Percentiles rank a stretch among this genome's conserved stretches.
Conservation (phyloP, 2,329 filamentous ascomycete species). For the Ophiostoma himal-ulmi region DNA sequence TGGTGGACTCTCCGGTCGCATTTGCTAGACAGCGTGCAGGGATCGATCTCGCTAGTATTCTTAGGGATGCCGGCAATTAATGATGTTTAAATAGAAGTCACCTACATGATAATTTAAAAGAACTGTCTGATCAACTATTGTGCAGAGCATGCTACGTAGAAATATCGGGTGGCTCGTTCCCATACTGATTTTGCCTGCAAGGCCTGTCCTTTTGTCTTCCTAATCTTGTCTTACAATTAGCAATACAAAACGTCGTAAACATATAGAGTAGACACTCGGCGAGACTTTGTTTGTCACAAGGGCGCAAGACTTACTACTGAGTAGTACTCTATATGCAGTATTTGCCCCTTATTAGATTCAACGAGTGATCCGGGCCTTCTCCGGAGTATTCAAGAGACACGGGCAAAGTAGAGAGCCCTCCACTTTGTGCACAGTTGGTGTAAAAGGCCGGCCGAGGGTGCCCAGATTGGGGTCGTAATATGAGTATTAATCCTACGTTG, state of each 20-base stretch:
- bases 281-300: not conserved
- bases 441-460: not conserved
- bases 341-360: not conserved
- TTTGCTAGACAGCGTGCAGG: not conserved
- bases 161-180: not conserved
- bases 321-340: not conserved
- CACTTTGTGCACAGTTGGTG: not conserved
- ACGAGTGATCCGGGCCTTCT: slow-evolving; percentile 19
- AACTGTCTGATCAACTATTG: not conserved
- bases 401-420: not conserved
- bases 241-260: not conserved
- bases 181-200: not conserved
- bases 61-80: not conserved
- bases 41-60: slow-evolving; percentile 6
- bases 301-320: not conserved
- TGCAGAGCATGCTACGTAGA: not conserved
- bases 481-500: slow-evolving; percentile 1
- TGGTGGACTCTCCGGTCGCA: not conserved
- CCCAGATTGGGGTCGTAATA: not conserved
- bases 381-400: slow-evolving; percentile 10
- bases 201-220: not conserved
- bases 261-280: not conserved
- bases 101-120: not conserved
- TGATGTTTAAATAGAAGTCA: not conserved
- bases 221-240: not conserved